Conservation (phyloP, 139 green algal genomes). For the Gonium pectorale region DNA sequence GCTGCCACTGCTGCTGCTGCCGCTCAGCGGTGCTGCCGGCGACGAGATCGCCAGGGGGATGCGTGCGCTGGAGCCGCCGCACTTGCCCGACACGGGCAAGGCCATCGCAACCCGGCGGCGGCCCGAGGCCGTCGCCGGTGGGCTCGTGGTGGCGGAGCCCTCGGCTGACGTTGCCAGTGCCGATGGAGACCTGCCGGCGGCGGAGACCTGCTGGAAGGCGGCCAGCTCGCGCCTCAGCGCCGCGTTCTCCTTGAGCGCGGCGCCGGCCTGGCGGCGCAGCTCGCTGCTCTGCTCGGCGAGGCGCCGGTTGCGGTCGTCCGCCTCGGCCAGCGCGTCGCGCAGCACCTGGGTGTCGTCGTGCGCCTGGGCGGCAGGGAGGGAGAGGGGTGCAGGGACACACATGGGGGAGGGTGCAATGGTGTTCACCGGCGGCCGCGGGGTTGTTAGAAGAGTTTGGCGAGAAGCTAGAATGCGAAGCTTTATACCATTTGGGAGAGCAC, state of each 20-base stretch:
- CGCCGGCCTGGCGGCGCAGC: conserved; percentile 23
- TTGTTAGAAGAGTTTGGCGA: background rate
- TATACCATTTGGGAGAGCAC: background rate
- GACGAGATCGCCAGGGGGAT: background rate
- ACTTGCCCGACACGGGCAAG: background rate
- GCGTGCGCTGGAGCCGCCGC: background rate
- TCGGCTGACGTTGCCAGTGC: background rate
- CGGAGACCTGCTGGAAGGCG: background rate
- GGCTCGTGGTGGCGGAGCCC: background rate
- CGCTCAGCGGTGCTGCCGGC: background rate
- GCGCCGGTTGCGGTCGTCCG: background rate
- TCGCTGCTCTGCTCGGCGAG: conserved; percentile 1
- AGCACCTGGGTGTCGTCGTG: conserved; percentile 21
- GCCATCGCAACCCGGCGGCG: background rate
- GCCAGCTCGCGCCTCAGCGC: conserved; percentile 3
- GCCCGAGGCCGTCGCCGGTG: background rate
- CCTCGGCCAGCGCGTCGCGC: conserved; percentile 6
- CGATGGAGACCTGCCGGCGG: background rate
- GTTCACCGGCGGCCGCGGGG: background rate
- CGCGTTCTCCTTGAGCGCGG: conserved; percentile 9
- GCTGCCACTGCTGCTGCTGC: background rate
- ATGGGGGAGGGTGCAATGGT: background rate
- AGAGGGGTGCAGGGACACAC: background rate
- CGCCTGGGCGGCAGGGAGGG: background rate
- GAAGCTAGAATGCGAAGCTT: background rate